Conservation (phyloP, 441 rosid species). For the Mallotus japonicus region DNA sequence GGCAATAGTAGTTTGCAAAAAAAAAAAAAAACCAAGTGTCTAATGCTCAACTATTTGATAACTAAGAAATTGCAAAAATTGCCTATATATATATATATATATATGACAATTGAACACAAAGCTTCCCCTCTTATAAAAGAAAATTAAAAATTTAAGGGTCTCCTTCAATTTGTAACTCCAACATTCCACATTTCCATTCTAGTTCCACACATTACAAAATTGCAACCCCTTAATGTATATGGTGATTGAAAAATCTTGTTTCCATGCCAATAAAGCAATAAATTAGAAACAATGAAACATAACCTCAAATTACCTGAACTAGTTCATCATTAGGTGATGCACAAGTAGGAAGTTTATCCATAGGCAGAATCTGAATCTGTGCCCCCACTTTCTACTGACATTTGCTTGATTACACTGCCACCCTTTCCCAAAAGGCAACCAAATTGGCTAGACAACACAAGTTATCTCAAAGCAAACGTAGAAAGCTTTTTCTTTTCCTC, state of each 20-base stretch:
- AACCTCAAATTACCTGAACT: slow-evolving; percentile 56
- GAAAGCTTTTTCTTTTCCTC: slow-evolving; percentile 38
- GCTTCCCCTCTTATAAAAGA: background rate
- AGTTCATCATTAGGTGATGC: slow-evolving; percentile 57
- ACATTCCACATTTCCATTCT: background rate
- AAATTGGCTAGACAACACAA: slow-evolving; percentile 59
- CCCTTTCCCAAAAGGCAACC: slow-evolving; percentile 69
- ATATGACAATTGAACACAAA: background rate
- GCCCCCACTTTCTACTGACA: slow-evolving; percentile 63
- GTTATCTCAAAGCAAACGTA: slow-evolving; percentile 45
- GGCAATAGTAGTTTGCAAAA: too few relatives aligned
- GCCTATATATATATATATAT: too few relatives aligned
- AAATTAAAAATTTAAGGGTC: background rate
- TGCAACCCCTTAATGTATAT: background rate
- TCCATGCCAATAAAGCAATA: background rate
- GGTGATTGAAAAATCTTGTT: background rate
- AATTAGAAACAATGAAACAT: slow-evolving; percentile 4
- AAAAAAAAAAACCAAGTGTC: background rate
- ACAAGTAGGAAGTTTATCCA: slow-evolving; percentile 61
- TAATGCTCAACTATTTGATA: too few relatives aligned
- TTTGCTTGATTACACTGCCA: slow-evolving; percentile 62
- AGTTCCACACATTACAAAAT: background rate
- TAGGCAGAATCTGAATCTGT: slow-evolving; percentile 61
- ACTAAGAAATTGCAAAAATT: too few relatives aligned
- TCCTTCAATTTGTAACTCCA: background rate